Evolutionary conservation across 2,329 filamentous ascomycete genomes (phyloP).

Genomic region (Fonsecaea multimorphosa): DNA sequence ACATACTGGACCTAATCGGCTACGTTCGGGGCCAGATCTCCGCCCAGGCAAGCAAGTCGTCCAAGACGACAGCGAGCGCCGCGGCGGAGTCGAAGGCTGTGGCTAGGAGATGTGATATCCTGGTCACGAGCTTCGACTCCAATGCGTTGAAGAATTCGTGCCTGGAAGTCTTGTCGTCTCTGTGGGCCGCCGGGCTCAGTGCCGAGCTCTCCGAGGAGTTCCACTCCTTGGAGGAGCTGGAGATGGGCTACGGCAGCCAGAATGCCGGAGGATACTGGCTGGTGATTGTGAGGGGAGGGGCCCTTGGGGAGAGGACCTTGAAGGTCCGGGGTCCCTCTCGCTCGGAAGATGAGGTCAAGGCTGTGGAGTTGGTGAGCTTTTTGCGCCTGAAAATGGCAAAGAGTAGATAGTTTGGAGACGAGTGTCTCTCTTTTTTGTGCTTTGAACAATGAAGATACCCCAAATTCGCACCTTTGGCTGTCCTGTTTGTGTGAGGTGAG

Average conservation of each 20-base stretch:
- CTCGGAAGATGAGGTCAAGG: constrained; percentile 82
- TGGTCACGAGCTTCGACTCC: constrained; percentile 86
- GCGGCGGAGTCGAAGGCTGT: constrained; percentile 19
- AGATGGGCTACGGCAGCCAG: constrained; percentile 69
- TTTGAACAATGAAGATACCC: constrained; percentile 13
- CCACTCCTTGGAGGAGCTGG: constrained; percentile 76
- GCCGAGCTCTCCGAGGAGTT: constrained; percentile 85
- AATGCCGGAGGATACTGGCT: constrained; percentile 81
- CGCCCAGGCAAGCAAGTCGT: constrained; percentile 13
- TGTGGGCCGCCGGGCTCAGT: constrained; percentile 85
- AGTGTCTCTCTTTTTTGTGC: neutral
- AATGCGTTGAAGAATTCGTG: constrained; percentile 76
- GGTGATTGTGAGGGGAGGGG: constrained; percentile 73
- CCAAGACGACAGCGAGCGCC: constrained; percentile 10
- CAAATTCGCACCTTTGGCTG: neutral
- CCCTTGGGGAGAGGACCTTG: constrained; percentile 62
- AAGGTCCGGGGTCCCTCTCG: constrained; percentile 80
- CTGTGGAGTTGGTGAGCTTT: constrained; percentile 76
- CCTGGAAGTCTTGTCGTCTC: constrained; percentile 74
- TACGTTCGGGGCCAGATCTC: constrained; percentile 32
- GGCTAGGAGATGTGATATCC: constrained; percentile 72
- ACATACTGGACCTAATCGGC: constrained; percentile 35
- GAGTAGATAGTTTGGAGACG: constrained; percentile 26
- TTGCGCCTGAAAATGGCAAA: constrained; percentile 51
- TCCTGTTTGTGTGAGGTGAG: neutral